A percentile compares a stretch with the other conserved stretches of the same genome.
Conservation (phyloP, 345 rosid species). For the Rhodamnia argentea region DNA sequence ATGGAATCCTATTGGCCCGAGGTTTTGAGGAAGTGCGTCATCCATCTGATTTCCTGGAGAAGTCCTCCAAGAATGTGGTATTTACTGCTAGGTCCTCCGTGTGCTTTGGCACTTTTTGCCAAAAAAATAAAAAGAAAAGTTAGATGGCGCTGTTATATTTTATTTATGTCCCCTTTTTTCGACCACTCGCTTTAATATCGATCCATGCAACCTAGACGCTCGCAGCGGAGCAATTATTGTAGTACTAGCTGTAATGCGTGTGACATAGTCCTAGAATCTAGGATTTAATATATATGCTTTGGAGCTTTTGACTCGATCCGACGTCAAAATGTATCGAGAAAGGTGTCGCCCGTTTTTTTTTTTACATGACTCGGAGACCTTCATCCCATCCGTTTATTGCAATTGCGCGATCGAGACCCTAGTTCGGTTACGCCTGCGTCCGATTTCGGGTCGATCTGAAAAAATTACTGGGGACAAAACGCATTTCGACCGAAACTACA, state of each 20-base stretch:
- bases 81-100: not conserved
- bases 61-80: not conserved
- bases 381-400: too few relatives aligned
- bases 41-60: not conserved
- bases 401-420: too few relatives aligned
- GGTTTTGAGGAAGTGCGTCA: not conserved
- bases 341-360: too few relatives aligned
- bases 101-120: not conserved
- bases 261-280: not conserved
- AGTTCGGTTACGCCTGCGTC: accelerated
- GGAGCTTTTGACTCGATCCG: not conserved
- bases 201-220: not conserved
- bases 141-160: not conserved
- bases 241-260: not conserved
- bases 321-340: not conserved
- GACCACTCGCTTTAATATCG: not conserved
- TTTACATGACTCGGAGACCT: not conserved
- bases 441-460: accelerated
- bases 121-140: not conserved
- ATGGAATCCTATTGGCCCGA: not conserved
- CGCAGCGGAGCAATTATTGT: not conserved
- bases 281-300: not conserved
- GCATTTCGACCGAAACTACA: not conserved
- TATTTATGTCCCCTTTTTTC: not conserved
- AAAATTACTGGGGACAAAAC: not conserved